Evolutionary conservation across 176 grass and related monocot species (phyloP), one percentile per base, ranked within the genome.

Genomic region (Microstegium vimineum): DNA sequence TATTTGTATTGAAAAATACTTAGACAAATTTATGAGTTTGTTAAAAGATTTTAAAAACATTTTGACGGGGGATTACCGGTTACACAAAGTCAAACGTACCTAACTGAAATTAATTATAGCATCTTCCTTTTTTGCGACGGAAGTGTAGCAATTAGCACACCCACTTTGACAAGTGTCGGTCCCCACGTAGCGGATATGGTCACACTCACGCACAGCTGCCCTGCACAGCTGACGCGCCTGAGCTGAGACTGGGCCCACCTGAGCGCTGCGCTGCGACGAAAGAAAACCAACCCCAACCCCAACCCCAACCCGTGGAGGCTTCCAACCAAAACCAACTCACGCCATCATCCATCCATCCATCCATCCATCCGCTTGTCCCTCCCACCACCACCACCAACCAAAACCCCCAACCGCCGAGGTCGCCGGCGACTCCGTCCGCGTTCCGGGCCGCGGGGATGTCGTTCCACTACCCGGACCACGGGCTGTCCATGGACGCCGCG

Each of bases 381-480:
- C 75, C 69, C 87, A 70, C 71, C 77, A 57, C n/a, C n/a, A n/a
- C 41, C 71, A 76, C 82, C 87, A 76, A 76, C 77, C 82, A 76
- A 70, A 89, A 71, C 71, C 87, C 32, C 71, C 77, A 85, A 70
- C 75, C n/a, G 68, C 86, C 81, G 59, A 57, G 75, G 60, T 66
- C 81, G 81, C 45, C 12, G 17, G 22, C 36, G 54, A 8, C 54
- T 18, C 47, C 5, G 28, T 43, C 41, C 25, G 26, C 5, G 1
- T 9, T 9, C 51, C 42, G 0, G 43, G 8, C 33, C 63, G 46
- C 35, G 52, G 33, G n/a, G 38, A 90, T 90, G 88, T 81, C 83
- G 67, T 90, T 90, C 88, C 88, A 90, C 84, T 90, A 90, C 84
- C 75, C 80, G 0, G 84, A 90, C 84, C 84, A 83, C 62, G 84